Conservation (phyloP, 2,329 filamentous ascomycete genomes). For the Ophiostoma novo-ulmi region DNA sequence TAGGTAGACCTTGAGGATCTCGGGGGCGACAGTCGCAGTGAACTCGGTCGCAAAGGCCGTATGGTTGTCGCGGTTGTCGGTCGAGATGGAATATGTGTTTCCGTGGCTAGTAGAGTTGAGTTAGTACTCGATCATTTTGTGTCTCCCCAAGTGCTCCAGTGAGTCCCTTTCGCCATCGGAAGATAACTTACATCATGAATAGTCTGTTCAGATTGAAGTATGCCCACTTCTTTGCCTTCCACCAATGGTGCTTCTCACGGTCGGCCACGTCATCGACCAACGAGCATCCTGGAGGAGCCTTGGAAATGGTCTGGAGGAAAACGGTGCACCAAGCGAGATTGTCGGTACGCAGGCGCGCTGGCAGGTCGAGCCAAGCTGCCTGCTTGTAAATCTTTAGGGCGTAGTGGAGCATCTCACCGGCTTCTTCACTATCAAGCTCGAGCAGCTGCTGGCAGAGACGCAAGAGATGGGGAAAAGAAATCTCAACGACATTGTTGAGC, state of each 20-base stretch:
- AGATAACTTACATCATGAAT: constrained; percentile 71
- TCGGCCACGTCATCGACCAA: constrained; percentile 76
- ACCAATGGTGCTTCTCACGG: constrained; percentile 93
- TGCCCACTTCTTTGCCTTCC: constrained; percentile 99
- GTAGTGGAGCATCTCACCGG: constrained; percentile 92
- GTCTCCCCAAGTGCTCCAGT: too few species aligned
- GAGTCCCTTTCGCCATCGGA: background rate
- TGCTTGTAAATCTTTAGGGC: constrained; percentile 98
- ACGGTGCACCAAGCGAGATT: constrained; percentile 96
- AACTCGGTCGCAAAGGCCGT: constrained; percentile 84
- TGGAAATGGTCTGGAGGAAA: constrained; percentile 84
- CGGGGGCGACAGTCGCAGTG: constrained; percentile 83
- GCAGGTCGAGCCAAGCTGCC: constrained; percentile 89
- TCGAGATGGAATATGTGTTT: constrained; percentile 70
- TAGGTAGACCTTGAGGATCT: constrained; percentile 93
- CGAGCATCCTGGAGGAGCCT: constrained; percentile 71
- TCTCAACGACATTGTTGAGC: constrained; percentile 90
- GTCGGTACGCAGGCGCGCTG: constrained; percentile 68
- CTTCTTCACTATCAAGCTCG: constrained; percentile 86
- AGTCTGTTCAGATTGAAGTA: constrained; percentile 96
- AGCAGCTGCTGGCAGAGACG: constrained; percentile 83
- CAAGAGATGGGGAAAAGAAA: constrained; percentile 82
- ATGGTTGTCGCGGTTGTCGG: constrained; percentile 68
- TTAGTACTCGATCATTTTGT: background rate
- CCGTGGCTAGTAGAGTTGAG: constrained; percentile 61